Conservation (phyloP, 2,329 filamentous ascomycete species). For the Penicillium sp. region DNA sequence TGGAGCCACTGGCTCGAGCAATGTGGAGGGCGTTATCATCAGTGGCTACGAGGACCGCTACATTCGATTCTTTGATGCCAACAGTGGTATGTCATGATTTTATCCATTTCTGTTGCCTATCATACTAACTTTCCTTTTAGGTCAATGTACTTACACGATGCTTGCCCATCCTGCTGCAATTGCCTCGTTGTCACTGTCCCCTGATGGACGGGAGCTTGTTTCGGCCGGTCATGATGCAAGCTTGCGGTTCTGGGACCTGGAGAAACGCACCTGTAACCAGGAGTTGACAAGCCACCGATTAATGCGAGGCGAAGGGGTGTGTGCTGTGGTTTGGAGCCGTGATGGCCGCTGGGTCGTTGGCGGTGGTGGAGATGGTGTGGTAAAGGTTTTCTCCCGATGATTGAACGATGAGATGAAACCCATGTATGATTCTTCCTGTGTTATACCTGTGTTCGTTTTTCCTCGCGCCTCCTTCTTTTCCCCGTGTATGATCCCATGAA, state of each 20-base stretch:
- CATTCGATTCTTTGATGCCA: conserved; percentile 96
- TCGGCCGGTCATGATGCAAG: conserved; percentile 95
- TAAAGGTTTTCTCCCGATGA: conserved; percentile 74
- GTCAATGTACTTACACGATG: conserved; percentile 99
- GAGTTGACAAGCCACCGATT: conserved; percentile 90
- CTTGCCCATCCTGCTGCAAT: conserved; percentile 93
- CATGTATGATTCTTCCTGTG: conserved; percentile 30
- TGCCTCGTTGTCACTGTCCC: conserved; percentile 85
- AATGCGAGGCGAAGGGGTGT: conserved; percentile 95
- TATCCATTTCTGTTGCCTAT: background rate
- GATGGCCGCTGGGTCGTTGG: conserved; percentile 94
- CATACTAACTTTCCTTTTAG: conserved; percentile 50
- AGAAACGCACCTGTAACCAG: conserved; percentile 92
- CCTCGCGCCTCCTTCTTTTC: conserved; percentile 18
- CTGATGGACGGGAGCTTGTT: conserved; percentile 90
- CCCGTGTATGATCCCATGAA: conserved; percentile 32
- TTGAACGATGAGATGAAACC: conserved; percentile 25
- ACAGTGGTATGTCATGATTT: conserved; percentile 74
- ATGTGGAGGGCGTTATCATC: conserved; percentile 90
- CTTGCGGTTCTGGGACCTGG: conserved; percentile 93
- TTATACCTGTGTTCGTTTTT: conserved; percentile 26
- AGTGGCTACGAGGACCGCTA: conserved; percentile 96
- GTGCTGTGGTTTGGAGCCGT: conserved; percentile 90
- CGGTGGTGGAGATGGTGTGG: conserved; percentile 89
- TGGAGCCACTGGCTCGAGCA: conserved; percentile 79